Evolutionary conservation across 345 rosid genomes (phyloP).

Genomic region (Syzygium grande): DNA sequence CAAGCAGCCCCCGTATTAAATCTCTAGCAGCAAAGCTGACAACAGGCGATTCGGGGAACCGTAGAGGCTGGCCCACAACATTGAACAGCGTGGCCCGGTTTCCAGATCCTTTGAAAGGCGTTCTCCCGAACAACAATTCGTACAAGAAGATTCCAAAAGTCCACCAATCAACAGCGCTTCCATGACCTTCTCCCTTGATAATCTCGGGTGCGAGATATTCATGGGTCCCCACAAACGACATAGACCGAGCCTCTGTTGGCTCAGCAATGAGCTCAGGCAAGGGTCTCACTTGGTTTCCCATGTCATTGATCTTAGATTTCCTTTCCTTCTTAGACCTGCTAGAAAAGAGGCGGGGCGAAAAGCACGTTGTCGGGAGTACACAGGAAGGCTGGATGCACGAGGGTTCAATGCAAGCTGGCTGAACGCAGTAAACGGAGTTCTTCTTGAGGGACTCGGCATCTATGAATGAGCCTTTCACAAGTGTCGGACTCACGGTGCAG

Average conservation of each 20-base stretch:
- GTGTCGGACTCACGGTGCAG: constrained; percentile 77
- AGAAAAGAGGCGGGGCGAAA: constrained; percentile 76
- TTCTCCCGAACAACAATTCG: constrained; percentile 81
- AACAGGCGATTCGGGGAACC: constrained; percentile 70
- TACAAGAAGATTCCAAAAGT: constrained; percentile 81
- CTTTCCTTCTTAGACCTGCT: constrained; percentile 75
- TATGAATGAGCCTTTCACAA: constrained; percentile 45
- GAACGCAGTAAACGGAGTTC: constrained; percentile 62
- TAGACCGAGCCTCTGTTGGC: constrained; percentile 86
- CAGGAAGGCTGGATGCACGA: constrained; percentile 83
- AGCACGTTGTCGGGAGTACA: constrained; percentile 76
- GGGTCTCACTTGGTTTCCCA: constrained; percentile 70
- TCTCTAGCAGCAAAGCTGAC: constrained; percentile 87
- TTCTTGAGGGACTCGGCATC: constrained; percentile 66
- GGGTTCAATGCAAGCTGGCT: constrained; percentile 79
- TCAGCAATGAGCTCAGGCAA: constrained; percentile 89
- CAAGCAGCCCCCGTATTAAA: constrained; percentile 67
- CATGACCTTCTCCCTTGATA: constrained; percentile 93
- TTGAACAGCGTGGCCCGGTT: constrained; percentile 80
- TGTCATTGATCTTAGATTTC: constrained; percentile 54
- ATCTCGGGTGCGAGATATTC: constrained; percentile 91
- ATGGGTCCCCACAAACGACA: constrained; percentile 94
- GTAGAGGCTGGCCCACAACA: constrained; percentile 87
- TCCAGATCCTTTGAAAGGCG: constrained; percentile 91
- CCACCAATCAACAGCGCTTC: constrained; percentile 99